Conservation (phyloP, 768 basidiomycete species). For the Mycena alexandri region DNA sequence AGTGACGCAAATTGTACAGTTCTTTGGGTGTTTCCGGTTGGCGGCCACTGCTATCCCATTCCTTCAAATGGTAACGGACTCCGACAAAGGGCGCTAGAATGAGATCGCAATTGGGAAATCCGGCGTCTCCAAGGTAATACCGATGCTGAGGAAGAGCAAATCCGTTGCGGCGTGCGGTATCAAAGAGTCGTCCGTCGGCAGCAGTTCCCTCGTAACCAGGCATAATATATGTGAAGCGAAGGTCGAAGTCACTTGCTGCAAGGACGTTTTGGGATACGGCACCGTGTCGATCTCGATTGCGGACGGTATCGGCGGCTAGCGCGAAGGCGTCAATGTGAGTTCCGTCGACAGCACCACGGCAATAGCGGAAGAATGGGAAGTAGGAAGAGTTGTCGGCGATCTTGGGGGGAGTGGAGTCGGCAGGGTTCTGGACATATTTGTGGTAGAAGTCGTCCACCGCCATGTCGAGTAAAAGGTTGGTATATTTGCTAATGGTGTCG, state of each 20-base stretch:
- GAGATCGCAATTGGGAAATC: constrained; percentile 39
- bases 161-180: constrained; percentile 15
- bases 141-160: constrained; percentile 27
- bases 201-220: constrained; percentile 37
- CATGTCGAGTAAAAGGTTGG: constrained; percentile 10
- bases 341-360: constrained; percentile 31
- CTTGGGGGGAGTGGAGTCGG: constrained; percentile 21
- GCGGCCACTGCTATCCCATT: constrained; percentile 41
- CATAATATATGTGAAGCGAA: constrained; percentile 29
- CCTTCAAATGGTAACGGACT: constrained; percentile 46
- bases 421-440: constrained; percentile 20
- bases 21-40: constrained; percentile 40
- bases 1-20: constrained; percentile 44
- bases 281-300: not conserved
- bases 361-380: too few relatives aligned
- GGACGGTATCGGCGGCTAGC: not conserved
- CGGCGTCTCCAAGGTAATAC: constrained; percentile 48
- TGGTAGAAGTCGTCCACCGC: constrained; percentile 19
- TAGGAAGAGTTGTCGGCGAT: too few relatives aligned
- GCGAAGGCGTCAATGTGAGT: constrained; percentile 3
- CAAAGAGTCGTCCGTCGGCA: constrained; percentile 35
- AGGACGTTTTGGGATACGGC: not conserved
- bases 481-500: constrained; percentile 23
- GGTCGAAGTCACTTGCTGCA: not conserved
- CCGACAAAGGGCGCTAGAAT: constrained; percentile 44